phyloP scores from a whole-genome alignment of 1,284 basidiomycete species.

The Afroboletus lepidellus region DNA sequence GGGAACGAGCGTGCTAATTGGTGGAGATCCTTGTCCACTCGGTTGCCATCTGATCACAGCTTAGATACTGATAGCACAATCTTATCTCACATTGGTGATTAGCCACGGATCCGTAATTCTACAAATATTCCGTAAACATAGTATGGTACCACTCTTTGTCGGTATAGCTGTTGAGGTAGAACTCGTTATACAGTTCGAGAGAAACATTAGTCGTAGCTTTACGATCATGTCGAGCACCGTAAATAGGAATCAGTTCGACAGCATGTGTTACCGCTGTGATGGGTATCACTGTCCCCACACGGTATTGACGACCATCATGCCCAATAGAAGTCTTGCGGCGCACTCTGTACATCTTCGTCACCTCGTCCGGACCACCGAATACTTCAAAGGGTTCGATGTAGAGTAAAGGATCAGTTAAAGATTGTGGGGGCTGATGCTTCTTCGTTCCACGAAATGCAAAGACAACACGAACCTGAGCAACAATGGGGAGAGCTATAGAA shows the following conservation, averaged over 20 bases:
- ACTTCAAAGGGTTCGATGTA: slow-evolving; percentile 1
- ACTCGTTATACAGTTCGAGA: neutral
- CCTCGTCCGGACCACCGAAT: neutral
- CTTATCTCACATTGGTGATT: too few species aligned
- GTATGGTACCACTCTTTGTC: slow-evolving; percentile 4
- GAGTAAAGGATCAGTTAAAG: neutral
- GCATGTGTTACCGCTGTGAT: neutral
- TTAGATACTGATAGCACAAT: too few species aligned
- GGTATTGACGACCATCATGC: neutral
- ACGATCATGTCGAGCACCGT: neutral
- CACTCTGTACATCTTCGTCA: slow-evolving; percentile 2
- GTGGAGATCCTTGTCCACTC: slow-evolving; percentile 1
- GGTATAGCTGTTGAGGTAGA: slow-evolving; percentile 4
- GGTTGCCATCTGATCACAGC: too few species aligned
- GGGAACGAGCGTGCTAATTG: slow-evolving; percentile 2
- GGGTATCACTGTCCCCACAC: neutral
- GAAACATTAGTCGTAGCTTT: neutral
- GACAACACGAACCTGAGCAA: neutral
- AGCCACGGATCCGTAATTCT: too few species aligned
- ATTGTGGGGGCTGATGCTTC: neutral
- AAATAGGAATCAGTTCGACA: slow-evolving; percentile 4
- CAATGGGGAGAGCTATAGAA: neutral
- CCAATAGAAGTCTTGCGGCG: too few species aligned
- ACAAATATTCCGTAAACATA: neutral
- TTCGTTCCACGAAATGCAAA: neutral